Percentiles rank a stretch among this genome's conserved stretches.
Evolutionary conservation across 129 eudicot species (phyloP).

Genomic region (Rutidosis leptorrhynchoides): DNA sequence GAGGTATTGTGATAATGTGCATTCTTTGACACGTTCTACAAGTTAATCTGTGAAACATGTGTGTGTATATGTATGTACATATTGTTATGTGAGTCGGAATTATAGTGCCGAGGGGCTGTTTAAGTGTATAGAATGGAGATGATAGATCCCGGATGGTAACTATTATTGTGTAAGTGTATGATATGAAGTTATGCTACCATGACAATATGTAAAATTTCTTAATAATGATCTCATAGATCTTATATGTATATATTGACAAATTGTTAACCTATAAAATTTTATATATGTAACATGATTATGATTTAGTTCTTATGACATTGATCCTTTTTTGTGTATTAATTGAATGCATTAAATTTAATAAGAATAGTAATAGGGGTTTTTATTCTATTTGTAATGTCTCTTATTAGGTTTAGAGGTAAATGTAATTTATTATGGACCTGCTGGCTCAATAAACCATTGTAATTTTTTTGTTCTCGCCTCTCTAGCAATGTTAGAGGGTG

Average conservation of each 20-base stretch:
- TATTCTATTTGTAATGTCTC: no score
- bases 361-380: no score
- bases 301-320: background rate
- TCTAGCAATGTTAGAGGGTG: no score
- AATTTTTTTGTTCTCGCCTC: no score
- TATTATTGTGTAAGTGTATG: background rate
- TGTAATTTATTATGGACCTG: no score
- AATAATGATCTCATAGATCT: constrained; percentile 15
- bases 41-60: constrained; percentile 3
- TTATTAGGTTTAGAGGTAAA: no score
- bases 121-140: constrained; percentile 50
- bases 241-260: constrained; percentile 26
- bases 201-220: background rate
- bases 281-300: background rate
- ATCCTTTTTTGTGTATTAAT: background rate
- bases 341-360: background rate
- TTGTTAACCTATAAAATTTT: constrained; percentile 13
- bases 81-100: constrained; percentile 26
- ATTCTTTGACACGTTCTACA: constrained; percentile 20
- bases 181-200: constrained; percentile 2
- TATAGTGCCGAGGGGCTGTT: constrained; percentile 34
- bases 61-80: constrained; percentile 27
- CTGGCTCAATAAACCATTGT: no score
- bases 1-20: constrained; percentile 5
- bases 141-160: constrained; percentile 35